Percentiles rank a stretch among this genome's conserved stretches.
phyloP scores from a whole-genome alignment of 441 rosid genomes.

The Populus tomentosa region DNA sequence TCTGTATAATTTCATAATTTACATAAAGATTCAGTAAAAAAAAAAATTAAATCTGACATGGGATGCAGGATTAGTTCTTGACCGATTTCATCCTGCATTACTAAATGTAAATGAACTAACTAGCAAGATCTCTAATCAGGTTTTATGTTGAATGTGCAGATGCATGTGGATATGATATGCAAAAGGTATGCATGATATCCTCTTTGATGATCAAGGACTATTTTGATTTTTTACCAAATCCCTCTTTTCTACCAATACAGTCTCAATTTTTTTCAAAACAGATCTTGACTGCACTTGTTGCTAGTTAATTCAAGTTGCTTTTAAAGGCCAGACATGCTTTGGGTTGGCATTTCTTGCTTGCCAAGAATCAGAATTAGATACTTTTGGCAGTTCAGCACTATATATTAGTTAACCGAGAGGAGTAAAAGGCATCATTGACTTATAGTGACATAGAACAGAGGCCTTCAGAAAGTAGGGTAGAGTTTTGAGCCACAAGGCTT shows the following conservation, averaged over 20 bases:
- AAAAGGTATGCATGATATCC: conserved; percentile 39
- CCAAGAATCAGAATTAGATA: not conserved
- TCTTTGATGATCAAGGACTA: not conserved
- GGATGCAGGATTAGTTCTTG: not conserved
- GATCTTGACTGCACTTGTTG: not conserved
- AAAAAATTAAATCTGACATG: not conserved
- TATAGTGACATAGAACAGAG: not conserved
- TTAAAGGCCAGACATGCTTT: not conserved
- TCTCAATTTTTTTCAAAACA: not conserved
- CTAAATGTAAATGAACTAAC: not conserved
- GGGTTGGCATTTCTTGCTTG: conserved; percentile 5
- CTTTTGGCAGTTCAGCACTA: conserved; percentile 1
- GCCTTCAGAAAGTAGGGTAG: not conserved
- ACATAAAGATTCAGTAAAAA: not conserved
- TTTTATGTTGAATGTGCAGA: conserved; percentile 38
- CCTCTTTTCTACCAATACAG: not conserved
- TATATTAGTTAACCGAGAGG: not conserved
- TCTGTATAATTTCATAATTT: not conserved
- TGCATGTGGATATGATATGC: conserved; percentile 54
- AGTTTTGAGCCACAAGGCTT: not conserved
- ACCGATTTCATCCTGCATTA: not conserved
- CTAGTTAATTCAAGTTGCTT: not conserved
- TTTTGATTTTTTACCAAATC: not conserved
- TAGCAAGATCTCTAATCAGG: conserved; percentile 18
- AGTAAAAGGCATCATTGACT: not conserved